A percentile compares a stretch with the other conserved stretches of the same genome.
Evolutionary conservation across 2,329 filamentous ascomycete species (phyloP).

Genomic region (Teratosphaeria destructans): DNA sequence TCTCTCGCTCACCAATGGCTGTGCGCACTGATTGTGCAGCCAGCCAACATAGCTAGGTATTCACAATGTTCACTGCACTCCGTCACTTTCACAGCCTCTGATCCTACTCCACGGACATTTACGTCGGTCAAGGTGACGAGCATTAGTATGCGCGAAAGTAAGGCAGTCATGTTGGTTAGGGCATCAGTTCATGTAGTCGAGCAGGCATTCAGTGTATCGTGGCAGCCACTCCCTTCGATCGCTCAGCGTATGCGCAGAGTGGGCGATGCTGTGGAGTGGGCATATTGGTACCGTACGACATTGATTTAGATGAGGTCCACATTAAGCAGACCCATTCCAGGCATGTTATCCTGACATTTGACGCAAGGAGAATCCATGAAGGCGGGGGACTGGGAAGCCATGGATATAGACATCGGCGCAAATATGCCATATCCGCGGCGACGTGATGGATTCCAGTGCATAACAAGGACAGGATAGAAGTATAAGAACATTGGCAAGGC

Average conservation of each 20-base stretch:
- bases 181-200: background rate
- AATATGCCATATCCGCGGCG: background rate
- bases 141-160: background rate
- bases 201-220: background rate
- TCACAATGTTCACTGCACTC: too few species aligned
- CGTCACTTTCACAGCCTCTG: background rate
- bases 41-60: too few species aligned
- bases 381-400: background rate
- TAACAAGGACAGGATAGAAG: background rate
- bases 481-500: background rate
- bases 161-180: background rate
- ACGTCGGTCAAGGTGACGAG: background rate
- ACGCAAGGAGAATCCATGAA: background rate
- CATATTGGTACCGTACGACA: background rate
- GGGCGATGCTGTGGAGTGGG: background rate
- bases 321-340: background rate
- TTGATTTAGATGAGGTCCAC: background rate
- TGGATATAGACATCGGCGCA: background rate
- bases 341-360: background rate
- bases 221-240: background rate
- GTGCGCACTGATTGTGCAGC: too few species aligned
- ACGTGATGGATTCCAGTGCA: background rate
- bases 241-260: too few species aligned
- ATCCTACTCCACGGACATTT: background rate
- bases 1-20: too few species aligned